Conservation (phyloP, 2,329 filamentous ascomycete genomes). For the Sarocladiaceae sp. region DNA sequence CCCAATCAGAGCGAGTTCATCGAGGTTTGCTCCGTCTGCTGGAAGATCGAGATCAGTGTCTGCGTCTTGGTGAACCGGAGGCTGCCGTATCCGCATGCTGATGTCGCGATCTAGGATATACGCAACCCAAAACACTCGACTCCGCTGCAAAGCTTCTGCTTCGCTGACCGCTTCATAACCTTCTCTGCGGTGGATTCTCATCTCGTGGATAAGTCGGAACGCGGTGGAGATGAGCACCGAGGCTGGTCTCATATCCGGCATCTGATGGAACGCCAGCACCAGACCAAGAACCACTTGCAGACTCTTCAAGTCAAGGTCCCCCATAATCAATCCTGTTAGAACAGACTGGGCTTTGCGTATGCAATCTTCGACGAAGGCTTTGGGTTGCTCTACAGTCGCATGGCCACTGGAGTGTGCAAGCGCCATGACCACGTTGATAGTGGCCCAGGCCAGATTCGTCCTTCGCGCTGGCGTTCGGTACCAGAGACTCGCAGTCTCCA, state of each 20-base stretch:
- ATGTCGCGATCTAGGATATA: conserved; percentile 22
- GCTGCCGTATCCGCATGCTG: conserved; percentile 9
- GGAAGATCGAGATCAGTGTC: conserved; percentile 22
- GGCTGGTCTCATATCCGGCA: conserved; percentile 18
- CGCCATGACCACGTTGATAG: conserved; percentile 10
- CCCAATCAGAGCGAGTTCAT: background rate
- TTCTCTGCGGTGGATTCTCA: conserved; percentile 19
- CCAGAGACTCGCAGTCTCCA: background rate
- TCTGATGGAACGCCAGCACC: conserved; percentile 20
- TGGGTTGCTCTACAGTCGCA: background rate
- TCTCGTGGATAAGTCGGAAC: conserved; percentile 20
- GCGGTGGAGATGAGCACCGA: conserved; percentile 21
- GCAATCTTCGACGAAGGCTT: conserved; percentile 7
- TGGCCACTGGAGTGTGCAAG: conserved; percentile 7
- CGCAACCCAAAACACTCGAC: conserved; percentile 25
- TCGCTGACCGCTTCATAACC: conserved; percentile 14
- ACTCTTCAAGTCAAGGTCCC: conserved; percentile 21
- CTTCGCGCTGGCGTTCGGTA: background rate
- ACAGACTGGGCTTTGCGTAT: conserved; percentile 22
- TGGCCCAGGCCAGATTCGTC: background rate
- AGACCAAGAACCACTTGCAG: conserved; percentile 23
- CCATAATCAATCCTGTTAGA: conserved; percentile 20
- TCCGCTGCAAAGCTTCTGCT: conserved; percentile 15
- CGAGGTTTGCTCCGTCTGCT: conserved; percentile 11
- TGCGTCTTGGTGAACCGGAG: conserved; percentile 10